Percentiles rank a stretch among this genome's conserved stretches.
Evolutionary conservation across 331 rosid species (phyloP).

Genomic region (Malus hybrid): DNA sequence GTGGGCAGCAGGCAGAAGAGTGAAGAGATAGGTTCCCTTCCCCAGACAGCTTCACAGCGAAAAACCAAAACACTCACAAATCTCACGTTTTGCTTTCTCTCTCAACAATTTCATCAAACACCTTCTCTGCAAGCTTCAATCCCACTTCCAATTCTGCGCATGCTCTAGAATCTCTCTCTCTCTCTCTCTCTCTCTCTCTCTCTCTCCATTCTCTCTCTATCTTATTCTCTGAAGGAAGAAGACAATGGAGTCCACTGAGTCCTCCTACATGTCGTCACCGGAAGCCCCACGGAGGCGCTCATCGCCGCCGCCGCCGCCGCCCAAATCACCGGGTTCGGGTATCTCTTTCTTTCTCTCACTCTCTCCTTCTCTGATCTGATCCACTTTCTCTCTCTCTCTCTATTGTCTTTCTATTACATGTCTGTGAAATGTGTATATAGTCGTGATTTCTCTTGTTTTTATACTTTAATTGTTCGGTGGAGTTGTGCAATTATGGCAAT

Average conservation of each 20-base stretch:
- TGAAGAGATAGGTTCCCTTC: neutral
- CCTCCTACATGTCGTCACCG: conserved; percentile 87
- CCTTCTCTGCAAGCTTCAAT: neutral
- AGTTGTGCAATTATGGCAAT: conserved; percentile 7
- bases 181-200: neutral
- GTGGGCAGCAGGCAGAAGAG: neutral
- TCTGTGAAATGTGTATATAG: neutral
- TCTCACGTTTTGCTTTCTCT: neutral
- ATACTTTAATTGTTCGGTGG: neutral
- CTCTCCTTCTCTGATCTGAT: conserved; percentile 53
- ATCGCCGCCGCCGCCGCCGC: conserved; percentile 62
- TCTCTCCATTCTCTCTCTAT: neutral
- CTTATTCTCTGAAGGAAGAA: conserved; percentile 18
- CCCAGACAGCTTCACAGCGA: neutral
- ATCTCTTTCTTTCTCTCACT: conserved; percentile 6
- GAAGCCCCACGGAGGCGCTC: conserved; percentile 71
- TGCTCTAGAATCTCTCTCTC: neutral
- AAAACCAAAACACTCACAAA: neutral
- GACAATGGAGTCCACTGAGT: conserved; percentile 89
- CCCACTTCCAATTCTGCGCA: neutral
- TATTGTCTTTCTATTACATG: neutral
- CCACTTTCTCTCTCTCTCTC: conserved; percentile 26
- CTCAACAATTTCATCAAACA: neutral
- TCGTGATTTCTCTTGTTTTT: neutral
- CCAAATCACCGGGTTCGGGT: conserved; percentile 65